Evolutionary conservation across 352 stramenopile species (phyloP).

Genomic region (Phytophthora nicotianae): DNA sequence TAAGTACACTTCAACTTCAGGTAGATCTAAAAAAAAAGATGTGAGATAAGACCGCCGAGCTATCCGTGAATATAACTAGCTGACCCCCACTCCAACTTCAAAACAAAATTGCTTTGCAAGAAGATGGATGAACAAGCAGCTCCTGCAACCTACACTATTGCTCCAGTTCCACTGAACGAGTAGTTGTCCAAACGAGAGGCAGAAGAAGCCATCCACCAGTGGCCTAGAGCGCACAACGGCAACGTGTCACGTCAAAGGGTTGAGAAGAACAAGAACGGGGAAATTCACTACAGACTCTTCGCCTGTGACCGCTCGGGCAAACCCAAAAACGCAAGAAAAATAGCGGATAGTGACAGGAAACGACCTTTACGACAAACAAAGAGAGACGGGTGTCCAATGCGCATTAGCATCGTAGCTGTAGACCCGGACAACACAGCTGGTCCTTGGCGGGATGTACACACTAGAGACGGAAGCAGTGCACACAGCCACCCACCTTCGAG

Average conservation of each 20-base stretch:
- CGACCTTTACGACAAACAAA: not conserved
- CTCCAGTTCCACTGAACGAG: no score
- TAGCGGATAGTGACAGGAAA: not conserved
- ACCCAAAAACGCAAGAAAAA: not conserved
- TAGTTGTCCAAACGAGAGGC: not conserved
- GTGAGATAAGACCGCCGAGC: no score
- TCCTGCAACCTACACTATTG: no score
- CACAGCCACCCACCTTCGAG: not conserved
- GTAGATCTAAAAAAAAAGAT: no score
- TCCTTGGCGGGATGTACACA: not conserved
- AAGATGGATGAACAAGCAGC: no score
- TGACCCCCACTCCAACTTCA: no score
- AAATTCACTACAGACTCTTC: not conserved
- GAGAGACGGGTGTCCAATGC: not conserved
- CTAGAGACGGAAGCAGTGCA: not conserved
- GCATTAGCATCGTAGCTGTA: not conserved
- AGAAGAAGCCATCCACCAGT: not conserved
- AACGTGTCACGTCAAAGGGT: not conserved
- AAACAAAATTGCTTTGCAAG: no score
- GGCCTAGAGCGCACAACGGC: not conserved
- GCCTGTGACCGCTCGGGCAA: not conserved
- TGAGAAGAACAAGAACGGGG: not conserved
- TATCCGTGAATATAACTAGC: no score
- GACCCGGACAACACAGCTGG: not conserved
- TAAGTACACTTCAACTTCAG: no score